Evolutionary conservation across 2,329 filamentous ascomycete species (phyloP).

Genomic region (Cercospora sp.): DNA sequence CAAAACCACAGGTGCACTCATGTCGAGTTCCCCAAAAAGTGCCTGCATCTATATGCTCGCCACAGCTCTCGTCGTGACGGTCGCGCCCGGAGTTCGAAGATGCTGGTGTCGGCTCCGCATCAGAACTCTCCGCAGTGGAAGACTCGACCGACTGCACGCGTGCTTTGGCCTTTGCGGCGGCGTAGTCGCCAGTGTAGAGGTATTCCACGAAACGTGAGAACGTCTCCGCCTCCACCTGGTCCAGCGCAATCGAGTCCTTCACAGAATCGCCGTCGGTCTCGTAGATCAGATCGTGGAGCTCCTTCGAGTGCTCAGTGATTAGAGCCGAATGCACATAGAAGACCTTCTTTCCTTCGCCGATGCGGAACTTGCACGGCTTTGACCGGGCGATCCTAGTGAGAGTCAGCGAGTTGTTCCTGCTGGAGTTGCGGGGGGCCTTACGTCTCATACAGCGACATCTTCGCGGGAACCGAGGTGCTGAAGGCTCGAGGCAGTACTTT

Average conservation of each 20-base stretch:
- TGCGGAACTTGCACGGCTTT: conserved; percentile 5
- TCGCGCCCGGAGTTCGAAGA: background rate
- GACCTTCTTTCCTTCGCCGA: background rate
- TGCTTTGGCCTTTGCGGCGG: conserved; percentile 6
- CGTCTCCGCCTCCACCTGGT: conserved; percentile 11
- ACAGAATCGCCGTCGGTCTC: background rate
- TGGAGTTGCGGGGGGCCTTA: background rate
- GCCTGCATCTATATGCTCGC: background rate
- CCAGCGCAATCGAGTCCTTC: background rate
- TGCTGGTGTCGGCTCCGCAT: background rate
- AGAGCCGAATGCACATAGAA: conserved; percentile 6
- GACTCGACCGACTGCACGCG: background rate
- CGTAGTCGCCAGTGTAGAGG: conserved; percentile 21
- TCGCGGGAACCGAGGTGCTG: background rate
- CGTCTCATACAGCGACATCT: background rate
- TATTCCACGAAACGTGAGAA: conserved; percentile 20
- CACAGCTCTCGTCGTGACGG: background rate
- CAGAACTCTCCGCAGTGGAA: background rate
- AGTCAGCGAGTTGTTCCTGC: background rate
- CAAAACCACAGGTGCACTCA: background rate
- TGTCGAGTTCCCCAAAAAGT: background rate
- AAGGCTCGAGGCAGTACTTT: background rate
- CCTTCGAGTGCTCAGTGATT: background rate
- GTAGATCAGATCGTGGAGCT: background rate
- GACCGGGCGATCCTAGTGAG: conserved; percentile 6